Base-by-base conservation (phyloP, 2,329 filamentous ascomycete species). In the Myriangium duriaei region DNA sequence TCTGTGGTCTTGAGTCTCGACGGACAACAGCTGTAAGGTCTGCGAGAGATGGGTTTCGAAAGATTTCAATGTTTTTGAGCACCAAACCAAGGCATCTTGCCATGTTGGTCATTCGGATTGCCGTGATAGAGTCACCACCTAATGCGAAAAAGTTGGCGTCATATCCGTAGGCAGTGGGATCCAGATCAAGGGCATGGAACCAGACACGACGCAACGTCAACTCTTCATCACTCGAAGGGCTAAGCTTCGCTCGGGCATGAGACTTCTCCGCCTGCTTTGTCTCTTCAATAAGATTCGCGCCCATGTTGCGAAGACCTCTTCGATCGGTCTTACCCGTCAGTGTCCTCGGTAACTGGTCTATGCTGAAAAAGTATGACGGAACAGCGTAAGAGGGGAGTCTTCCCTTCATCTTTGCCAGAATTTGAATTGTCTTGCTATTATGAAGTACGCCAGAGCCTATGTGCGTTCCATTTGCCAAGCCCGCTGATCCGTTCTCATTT, bases 231-330 rank as follows among this genome's bases (percentile, higher is more conserved):
- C 12, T 40, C 10, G 34, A 2, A 7, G n/a, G n/a, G n/a, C n/a
- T n/a, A n/a, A n/a, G n/a, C n/a, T n/a, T 74, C 71, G 2, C 83
- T 31, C 84, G 51, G 28, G 24, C 12, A 5, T 26, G 1, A 30
- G 14, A 4, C 19, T 18, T 18, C 32, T 17, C 10, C 28, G 29
- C 3, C n/a, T 18, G 10, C 45, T 40, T 4, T 42, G 40, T 2
- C 52, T 38, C 5, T 49, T 37, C 13, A 42, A 38, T 4, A 46
- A 31, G n/a, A 1, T 40, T 42, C 1, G 34, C 30, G 7, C 46
- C 49, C 11, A 48, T 45, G 4, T 47, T 37, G 2, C 42, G 43
- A 4, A 55, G 34, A 10, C 33, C 26, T 40, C 46, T 51, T 2
- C 51, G 44, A 32, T 55, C 47, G 2, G 44, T 55, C 47, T 71